Percentiles rank a stretch among this genome's conserved stretches.
Evolutionary conservation across 2,329 filamentous ascomycete genomes (phyloP).

Genomic region (Stachybotrys chartarum): DNA sequence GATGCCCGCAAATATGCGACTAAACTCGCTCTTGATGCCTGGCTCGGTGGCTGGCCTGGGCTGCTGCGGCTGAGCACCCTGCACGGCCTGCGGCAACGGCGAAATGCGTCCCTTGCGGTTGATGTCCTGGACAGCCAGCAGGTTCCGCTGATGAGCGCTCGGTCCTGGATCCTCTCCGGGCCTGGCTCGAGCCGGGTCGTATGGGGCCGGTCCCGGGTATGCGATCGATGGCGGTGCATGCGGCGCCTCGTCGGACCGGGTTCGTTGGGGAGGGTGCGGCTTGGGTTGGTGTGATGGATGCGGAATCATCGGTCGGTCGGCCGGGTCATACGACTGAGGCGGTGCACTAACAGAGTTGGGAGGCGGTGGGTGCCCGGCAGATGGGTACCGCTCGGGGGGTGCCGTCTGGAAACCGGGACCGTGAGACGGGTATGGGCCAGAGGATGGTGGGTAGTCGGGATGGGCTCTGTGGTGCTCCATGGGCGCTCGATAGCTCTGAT

Average conservation of each 20-base stretch:
- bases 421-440: slow-evolving; percentile 28
- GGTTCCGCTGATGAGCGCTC: slow-evolving; percentile 48
- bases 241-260: slow-evolving; percentile 38
- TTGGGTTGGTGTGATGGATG: slow-evolving; percentile 20
- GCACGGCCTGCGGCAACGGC: slow-evolving; percentile 85
- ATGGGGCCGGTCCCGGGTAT: slow-evolving; percentile 36
- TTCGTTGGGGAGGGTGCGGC: slow-evolving; percentile 29
- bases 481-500: slow-evolving; percentile 25
- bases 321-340: slow-evolving; percentile 38
- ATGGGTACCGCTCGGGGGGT: slow-evolving; percentile 24
- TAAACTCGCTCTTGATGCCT: slow-evolving; percentile 90
- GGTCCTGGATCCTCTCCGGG: slow-evolving; percentile 47
- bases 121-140: slow-evolving; percentile 74
- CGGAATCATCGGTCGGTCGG: slow-evolving; percentile 39
- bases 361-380: slow-evolving; percentile 25
- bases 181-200: slow-evolving; percentile 29
- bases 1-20: slow-evolving; percentile 92
- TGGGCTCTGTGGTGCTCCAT: slow-evolving; percentile 35
- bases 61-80: slow-evolving; percentile 78
- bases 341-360: slow-evolving; percentile 16
- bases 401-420: slow-evolving; percentile 20
- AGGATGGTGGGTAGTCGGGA: slow-evolving; percentile 39
- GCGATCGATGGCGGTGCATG: slow-evolving; percentile 43
- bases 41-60: slow-evolving; percentile 75
- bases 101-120: slow-evolving; percentile 79